Conservation (phyloP, 2,329 filamentous ascomycete genomes). For the Ceratocystis diversiconidia region DNA sequence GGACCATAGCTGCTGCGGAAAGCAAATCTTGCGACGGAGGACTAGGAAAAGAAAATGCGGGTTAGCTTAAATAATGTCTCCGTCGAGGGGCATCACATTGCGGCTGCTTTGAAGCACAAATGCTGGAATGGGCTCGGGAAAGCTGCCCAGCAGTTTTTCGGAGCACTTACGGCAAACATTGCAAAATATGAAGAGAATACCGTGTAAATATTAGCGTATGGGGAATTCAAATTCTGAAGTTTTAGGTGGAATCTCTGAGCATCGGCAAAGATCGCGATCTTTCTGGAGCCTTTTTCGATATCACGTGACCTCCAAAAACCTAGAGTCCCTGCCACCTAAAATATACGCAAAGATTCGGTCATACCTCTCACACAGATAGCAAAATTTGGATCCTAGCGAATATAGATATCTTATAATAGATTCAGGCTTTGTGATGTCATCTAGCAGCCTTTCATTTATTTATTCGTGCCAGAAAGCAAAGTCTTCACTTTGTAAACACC, state of each 20-base stretch:
- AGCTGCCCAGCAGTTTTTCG: background rate
- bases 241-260: conserved; percentile 9
- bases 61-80: background rate
- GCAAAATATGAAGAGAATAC: conserved; percentile 2
- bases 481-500: background rate
- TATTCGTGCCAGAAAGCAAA: background rate
- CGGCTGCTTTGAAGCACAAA: background rate
- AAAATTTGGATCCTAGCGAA: background rate
- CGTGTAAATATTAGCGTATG: conserved; percentile 7
- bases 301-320: conserved; percentile 9
- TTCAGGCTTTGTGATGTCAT: too few species aligned
- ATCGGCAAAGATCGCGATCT: conserved; percentile 18
- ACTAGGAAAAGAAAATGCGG: conserved; percentile 1
- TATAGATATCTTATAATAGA: too few species aligned
- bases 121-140: background rate
- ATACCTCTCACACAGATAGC: background rate
- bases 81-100: background rate
- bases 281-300: conserved; percentile 10
- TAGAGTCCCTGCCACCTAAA: background rate
- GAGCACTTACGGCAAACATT: conserved; percentile 18
- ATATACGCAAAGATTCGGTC: background rate
- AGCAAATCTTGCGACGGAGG: conserved; percentile 19
- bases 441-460: too few species aligned
- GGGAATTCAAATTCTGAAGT: background rate
- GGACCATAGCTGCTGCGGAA: conserved; percentile 53